Conservation (phyloP, 768 basidiomycete species). For the Tephrocybe rancida region DNA sequence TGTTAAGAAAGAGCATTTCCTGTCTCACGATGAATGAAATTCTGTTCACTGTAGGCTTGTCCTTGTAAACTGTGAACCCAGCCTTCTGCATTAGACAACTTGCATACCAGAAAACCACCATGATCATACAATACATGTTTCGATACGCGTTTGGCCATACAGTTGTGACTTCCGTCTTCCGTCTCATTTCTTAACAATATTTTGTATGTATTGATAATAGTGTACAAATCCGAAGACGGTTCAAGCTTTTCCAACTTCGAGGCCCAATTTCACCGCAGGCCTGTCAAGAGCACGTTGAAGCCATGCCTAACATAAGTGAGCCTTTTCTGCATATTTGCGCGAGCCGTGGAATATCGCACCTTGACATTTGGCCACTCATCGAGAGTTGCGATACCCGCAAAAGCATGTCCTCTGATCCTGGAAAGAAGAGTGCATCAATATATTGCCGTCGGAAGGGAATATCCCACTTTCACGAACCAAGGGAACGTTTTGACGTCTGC, state of each 20-base stretch:
- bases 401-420: slow-evolving; percentile 57
- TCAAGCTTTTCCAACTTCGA: slow-evolving; percentile 16
- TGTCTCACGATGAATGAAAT: too few relatives aligned
- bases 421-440: background rate
- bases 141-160: too few relatives aligned
- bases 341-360: slow-evolving; percentile 13
- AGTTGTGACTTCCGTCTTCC: too few relatives aligned
- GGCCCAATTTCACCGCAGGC: slow-evolving; percentile 22
- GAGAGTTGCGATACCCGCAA: slow-evolving; percentile 32
- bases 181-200: too few relatives aligned
- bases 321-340: background rate
- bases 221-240: too few relatives aligned
- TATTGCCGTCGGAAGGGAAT: background rate
- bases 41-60: too few relatives aligned
- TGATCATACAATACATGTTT: too few relatives aligned
- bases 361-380: slow-evolving; percentile 26
- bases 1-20: too few relatives aligned
- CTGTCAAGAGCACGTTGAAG: slow-evolving; percentile 19
- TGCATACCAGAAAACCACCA: too few relatives aligned
- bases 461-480: slow-evolving; percentile 43
- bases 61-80: background rate
- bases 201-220: too few relatives aligned
- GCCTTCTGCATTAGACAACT: background rate
- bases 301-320: slow-evolving; percentile 20
- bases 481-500: slow-evolving; percentile 73